These are phyloP conservation scores for Capsicum chinense DNA, from an alignment of 257 asterid genomes.

Conservation along the genomic window DNA sequence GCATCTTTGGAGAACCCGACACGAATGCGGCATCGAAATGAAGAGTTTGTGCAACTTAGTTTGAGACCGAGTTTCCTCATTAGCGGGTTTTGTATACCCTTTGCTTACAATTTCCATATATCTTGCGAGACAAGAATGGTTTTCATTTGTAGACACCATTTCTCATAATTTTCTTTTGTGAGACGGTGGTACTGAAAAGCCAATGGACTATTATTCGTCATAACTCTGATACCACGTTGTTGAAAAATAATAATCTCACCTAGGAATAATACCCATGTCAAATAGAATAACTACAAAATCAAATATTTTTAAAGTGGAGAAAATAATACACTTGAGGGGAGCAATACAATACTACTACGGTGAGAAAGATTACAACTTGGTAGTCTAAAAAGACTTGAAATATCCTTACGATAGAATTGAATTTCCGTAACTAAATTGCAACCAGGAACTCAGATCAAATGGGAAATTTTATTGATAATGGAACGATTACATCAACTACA, in stretches of 20 bases:
- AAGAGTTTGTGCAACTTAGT: background rate
- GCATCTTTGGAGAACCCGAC: too few relatives aligned
- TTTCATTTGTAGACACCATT: background rate
- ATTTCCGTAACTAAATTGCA: too few relatives aligned
- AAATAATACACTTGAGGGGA: background rate
- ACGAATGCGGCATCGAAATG: too few relatives aligned
- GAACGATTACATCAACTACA: too few relatives aligned
- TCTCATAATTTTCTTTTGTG: slow-evolving; percentile 9
- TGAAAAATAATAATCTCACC: background rate
- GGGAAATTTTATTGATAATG: too few relatives aligned
- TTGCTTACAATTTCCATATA: background rate
- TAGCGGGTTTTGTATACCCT: background rate
- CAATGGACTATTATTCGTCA: background rate
- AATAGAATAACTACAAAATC: background rate
- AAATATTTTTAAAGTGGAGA: background rate
- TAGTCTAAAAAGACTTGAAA: background rate
- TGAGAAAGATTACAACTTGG: background rate
- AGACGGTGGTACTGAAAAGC: background rate
- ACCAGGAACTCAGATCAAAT: too few relatives aligned
- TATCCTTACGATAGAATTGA: too few relatives aligned
- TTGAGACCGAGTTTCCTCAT: background rate
- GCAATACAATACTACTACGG: background rate
- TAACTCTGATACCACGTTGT: background rate
- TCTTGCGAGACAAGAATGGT: background rate
- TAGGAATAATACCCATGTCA: background rate